These are phyloP conservation scores for Ogataea hybrid DNA, from an alignment of 1,139 yeast species.

Conservation along the genomic window DNA sequence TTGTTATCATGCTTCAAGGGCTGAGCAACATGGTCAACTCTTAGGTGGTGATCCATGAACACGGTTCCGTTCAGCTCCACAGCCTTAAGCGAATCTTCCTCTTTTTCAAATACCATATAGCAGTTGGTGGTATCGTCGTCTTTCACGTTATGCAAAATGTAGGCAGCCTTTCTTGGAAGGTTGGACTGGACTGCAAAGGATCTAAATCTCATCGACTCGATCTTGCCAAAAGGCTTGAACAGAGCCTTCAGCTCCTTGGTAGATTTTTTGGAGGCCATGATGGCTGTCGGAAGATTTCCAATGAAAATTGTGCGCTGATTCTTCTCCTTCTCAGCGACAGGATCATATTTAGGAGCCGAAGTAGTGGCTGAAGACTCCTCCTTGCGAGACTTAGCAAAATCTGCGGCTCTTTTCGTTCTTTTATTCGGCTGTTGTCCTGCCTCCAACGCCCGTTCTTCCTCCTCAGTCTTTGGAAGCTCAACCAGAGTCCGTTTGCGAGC, in stretches of 20 bases:
- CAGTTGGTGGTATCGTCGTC: slow-evolving; percentile 80
- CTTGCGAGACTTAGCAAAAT: slow-evolving; percentile 5
- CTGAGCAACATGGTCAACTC: slow-evolving; percentile 91
- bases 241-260: slow-evolving; percentile 64
- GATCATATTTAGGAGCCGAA: slow-evolving; percentile 37
- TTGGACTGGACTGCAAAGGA: slow-evolving; percentile 89
- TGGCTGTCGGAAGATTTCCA: slow-evolving; percentile 74
- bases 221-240: slow-evolving; percentile 56
- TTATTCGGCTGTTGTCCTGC: slow-evolving; percentile 12
- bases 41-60: slow-evolving; percentile 70
- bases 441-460: slow-evolving; percentile 3
- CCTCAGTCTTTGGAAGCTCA: slow-evolving; percentile 21
- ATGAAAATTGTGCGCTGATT: slow-evolving; percentile 88
- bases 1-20: slow-evolving; percentile 85
- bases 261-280: slow-evolving; percentile 59
- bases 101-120: slow-evolving; percentile 67
- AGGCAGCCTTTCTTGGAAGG: slow-evolving; percentile 90
- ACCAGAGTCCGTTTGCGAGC: slow-evolving; percentile 20
- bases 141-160: slow-evolving; percentile 76
- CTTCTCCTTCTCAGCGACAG: slow-evolving; percentile 64
- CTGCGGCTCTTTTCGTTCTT: slow-evolving; percentile 20
- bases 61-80: slow-evolving; percentile 61
- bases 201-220: slow-evolving; percentile 82
- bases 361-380: background rate
- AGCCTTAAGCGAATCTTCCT: slow-evolving; percentile 52